Percentiles rank a stretch among this genome's conserved stretches.
Conservation (phyloP, 768 basidiomycete genomes). For the Hydnomerulius pinastri region DNA sequence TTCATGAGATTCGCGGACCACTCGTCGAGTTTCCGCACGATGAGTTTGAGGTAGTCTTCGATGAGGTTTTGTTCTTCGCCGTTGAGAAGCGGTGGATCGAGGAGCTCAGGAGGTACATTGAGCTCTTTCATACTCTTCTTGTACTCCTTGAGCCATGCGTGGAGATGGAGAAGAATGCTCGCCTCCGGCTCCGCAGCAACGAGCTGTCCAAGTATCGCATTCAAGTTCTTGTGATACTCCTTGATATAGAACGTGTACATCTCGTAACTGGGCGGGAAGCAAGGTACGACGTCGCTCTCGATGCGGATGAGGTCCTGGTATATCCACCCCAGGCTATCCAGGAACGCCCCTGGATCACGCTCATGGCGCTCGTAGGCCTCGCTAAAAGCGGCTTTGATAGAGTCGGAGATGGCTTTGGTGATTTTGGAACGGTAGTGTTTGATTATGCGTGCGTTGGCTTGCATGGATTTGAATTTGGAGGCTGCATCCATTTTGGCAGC, state of each 20-base stretch:
- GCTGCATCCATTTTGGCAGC: slow-evolving; percentile 91
- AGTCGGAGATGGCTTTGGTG: slow-evolving; percentile 73
- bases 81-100: slow-evolving; percentile 90
- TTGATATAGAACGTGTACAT: slow-evolving; percentile 82
- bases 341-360: slow-evolving; percentile 68
- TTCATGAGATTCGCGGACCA: slow-evolving; percentile 95
- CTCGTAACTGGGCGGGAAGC: slow-evolving; percentile 92
- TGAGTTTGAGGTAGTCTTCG: slow-evolving; percentile 92
- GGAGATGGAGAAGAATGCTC: slow-evolving; percentile 80
- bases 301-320: slow-evolving; percentile 95
- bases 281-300: slow-evolving; percentile 84
- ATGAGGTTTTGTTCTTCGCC: slow-evolving; percentile 93
- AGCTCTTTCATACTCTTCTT: slow-evolving; percentile 94
- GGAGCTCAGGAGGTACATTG: slow-evolving; percentile 73
- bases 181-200: slow-evolving; percentile 81
- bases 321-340: slow-evolving; percentile 83
- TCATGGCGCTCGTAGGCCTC: slow-evolving; percentile 62
- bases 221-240: slow-evolving; percentile 87
- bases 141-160: slow-evolving; percentile 96
- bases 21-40: slow-evolving; percentile 94
- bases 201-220: slow-evolving; percentile 69
- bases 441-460: slow-evolving; percentile 88
- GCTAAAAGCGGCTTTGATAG: slow-evolving; percentile 73
- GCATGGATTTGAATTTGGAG: slow-evolving; percentile 90
- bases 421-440: slow-evolving; percentile 96